These are phyloP conservation scores for Ophioceras dolichostomum DNA, from an alignment of 2,329 filamentous ascomycete species.

Conservation along the genomic window DNA sequence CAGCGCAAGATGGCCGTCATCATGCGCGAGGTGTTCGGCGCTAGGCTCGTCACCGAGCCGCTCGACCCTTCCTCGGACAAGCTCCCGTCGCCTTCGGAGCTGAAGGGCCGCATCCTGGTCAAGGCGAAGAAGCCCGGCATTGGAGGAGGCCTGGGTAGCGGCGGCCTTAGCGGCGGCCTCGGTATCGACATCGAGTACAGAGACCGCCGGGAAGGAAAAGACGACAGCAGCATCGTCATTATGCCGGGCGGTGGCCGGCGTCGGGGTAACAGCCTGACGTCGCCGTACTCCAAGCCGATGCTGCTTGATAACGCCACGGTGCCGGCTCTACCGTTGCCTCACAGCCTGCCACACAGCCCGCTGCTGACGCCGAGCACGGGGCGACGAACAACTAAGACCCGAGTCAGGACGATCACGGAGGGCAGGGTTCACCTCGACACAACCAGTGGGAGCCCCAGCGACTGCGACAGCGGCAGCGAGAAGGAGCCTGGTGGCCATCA, in stretches of 20 bases:
- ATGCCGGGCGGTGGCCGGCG: constrained; percentile 26
- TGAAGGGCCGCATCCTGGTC: constrained; percentile 75
- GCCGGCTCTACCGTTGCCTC: constrained; percentile 29
- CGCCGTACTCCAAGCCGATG: constrained; percentile 56
- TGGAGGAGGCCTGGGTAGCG: constrained; percentile 35
- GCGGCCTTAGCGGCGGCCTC: constrained; percentile 25
- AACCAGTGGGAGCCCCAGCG: constrained; percentile 56
- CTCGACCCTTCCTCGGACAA: constrained; percentile 31
- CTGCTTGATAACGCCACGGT: constrained; percentile 44
- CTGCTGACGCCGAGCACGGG: constrained; percentile 37
- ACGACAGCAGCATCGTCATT: constrained; percentile 3
- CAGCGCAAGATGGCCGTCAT: constrained; percentile 82
- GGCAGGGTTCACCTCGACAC: constrained; percentile 41
- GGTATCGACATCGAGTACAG: too few relatives aligned
- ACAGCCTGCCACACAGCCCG: constrained; percentile 36
- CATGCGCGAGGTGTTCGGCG: constrained; percentile 73
- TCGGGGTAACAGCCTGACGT: constrained; percentile 63
- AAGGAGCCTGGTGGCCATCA: constrained; percentile 27
- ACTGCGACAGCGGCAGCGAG: constrained; percentile 61
- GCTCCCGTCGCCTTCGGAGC: constrained; percentile 75
- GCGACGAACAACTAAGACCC: constrained; percentile 35
- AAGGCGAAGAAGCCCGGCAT: constrained; percentile 84
- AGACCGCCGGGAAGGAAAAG: constrained; percentile 15
- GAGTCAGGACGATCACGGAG: constrained; percentile 44
- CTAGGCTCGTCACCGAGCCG: constrained; percentile 66